Evolutionary conservation across 2,329 filamentous ascomycete genomes (phyloP), one percentile per base, ranked within the genome.

Genomic region (Amphichorda felina): DNA sequence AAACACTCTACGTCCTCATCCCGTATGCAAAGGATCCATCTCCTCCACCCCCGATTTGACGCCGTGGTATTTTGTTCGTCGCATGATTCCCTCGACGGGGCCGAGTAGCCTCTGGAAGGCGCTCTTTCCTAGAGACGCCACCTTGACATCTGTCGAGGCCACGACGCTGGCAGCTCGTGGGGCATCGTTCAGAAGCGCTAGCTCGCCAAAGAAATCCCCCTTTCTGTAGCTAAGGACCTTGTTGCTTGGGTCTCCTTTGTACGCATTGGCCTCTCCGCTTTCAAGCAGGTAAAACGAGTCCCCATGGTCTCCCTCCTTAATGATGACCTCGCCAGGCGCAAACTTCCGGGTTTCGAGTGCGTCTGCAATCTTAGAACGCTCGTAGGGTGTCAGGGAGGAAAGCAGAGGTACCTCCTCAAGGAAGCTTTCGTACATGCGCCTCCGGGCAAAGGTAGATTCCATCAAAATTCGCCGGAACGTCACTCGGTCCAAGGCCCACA

Each of bases 401-500:
- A 98, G 73, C 21, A 96, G 70, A 0, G 86, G 85, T 2, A 96
- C 91, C 54, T 94, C 87, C 55, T 94, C 88, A 16, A 98, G 70
- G 67, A 98, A 96, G 47, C 79, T 85, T 62, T 98, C 91, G 60
- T 96, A 96, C 79, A 96, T 89, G 50, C 89, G 83, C 48, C 91
- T 80, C 38, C 89, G 83, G 49, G 93, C 85, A 64, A 95, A 96
- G 4, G 91, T 94, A 27, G 85, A 93, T 62, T 96, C 89, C 88
- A 98, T 95, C 42, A 98, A 70, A 44, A 98, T 96, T 41, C 91
- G 84, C 48, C 91, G 86, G 71, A 98, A 98, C 8, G 91, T 98
- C 43, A 95, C 72, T 36, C 91, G 85, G 55, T 98, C 91, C 34
- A 98, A 70, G 15, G 87, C 87, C 91, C 91, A 98, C 8, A 98